Conservation (phyloP, 164 flowering plant species). For the Chloranthus sessilifolius region DNA sequence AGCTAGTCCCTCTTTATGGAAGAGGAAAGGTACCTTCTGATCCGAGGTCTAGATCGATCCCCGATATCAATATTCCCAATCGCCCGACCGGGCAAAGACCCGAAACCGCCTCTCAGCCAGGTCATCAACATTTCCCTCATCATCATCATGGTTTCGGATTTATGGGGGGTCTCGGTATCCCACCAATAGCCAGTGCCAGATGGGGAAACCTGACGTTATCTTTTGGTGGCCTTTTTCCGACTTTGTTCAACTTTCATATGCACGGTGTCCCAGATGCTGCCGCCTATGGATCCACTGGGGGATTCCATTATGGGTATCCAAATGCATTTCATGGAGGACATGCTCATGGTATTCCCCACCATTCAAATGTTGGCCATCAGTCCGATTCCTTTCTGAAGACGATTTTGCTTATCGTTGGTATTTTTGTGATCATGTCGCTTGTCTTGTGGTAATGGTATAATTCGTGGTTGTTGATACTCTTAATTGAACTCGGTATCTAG, state of each 20-base stretch:
- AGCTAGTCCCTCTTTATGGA: constrained; percentile 74
- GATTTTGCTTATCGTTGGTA: constrained; percentile 37
- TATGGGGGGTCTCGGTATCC: constrained; percentile 41
- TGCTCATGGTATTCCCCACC: constrained; percentile 34
- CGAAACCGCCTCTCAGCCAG: constrained; percentile 53
- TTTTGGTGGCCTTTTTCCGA: constrained; percentile 56
- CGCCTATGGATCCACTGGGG: constrained; percentile 50
- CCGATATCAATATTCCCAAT: constrained; percentile 52
- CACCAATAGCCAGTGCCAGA: constrained; percentile 47
- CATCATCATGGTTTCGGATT: constrained; percentile 54
- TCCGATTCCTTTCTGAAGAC: constrained; percentile 35
- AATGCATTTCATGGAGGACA: constrained; percentile 54
- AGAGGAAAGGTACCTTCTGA: constrained; percentile 54
- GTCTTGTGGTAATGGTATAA: constrained; percentile 32
- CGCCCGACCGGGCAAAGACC: constrained; percentile 79
- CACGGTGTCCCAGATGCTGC: constrained; percentile 61
- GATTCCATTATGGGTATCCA: constrained; percentile 43
- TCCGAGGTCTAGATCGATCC: constrained; percentile 59
- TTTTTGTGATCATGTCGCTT: constrained; percentile 45
- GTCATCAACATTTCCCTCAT: constrained; percentile 29
- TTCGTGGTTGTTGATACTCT: constrained; percentile 1
- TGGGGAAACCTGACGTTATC: constrained; percentile 50
- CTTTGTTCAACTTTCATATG: constrained; percentile 49
- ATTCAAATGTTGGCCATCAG: constrained; percentile 39
- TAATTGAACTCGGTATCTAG: constrained; percentile 4